Evolutionary conservation across 164 flowering plant genomes (phyloP).

Genomic region (Magnolia sinica): DNA sequence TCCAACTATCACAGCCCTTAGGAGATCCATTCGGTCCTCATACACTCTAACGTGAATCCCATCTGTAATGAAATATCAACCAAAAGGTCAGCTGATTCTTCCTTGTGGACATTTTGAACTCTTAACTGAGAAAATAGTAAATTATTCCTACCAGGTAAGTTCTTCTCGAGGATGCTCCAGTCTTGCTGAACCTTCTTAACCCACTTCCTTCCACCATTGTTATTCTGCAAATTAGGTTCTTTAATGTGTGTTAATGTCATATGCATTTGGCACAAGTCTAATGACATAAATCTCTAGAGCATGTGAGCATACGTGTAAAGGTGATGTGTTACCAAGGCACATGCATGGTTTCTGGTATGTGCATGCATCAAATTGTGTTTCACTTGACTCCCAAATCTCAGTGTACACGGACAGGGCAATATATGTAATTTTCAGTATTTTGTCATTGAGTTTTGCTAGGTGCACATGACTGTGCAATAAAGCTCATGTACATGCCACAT

Average conservation of each 20-base stretch:
- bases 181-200: conserved; percentile 94
- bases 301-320: neutral
- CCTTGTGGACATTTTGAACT: neutral
- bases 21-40: conserved; percentile 97
- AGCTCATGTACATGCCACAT: too few relatives aligned
- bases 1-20: conserved; percentile 93
- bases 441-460: too few relatives aligned
- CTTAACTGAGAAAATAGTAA: too few relatives aligned
- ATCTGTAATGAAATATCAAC: conserved; percentile 37
- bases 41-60: conserved; percentile 87
- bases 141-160: conserved; percentile 69
- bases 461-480: too few relatives aligned
- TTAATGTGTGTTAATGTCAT: conserved; percentile 3
- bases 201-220: conserved; percentile 72
- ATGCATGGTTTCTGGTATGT: too few relatives aligned
- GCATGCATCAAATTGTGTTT: too few relatives aligned
- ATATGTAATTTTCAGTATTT: too few relatives aligned
- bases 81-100: neutral
- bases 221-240: conserved; percentile 42
- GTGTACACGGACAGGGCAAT: too few relatives aligned
- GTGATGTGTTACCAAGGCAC: too few relatives aligned
- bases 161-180: conserved; percentile 93
- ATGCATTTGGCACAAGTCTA: neutral
- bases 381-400: too few relatives aligned
- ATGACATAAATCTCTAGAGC: neutral